Conservation (phyloP, 148 eudicot species). For the Arbutus unedo region DNA sequence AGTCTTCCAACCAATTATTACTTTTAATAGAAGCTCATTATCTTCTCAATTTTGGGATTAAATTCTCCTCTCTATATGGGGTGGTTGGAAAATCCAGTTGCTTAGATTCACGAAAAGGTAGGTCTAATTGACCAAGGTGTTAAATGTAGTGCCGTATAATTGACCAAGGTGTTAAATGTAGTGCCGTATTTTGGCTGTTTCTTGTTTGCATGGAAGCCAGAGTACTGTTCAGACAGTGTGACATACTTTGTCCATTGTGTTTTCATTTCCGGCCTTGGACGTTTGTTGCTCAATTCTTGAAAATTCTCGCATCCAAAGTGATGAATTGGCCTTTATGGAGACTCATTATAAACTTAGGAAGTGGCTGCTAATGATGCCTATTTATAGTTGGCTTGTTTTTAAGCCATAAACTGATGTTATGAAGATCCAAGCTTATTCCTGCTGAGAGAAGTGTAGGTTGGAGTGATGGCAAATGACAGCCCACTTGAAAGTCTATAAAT, state of each 20-base stretch:
- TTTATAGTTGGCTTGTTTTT: background rate
- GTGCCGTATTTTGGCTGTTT: background rate
- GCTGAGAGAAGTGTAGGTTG: background rate
- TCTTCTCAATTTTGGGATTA: background rate
- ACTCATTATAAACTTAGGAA: background rate
- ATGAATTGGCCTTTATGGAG: background rate
- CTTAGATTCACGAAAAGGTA: background rate
- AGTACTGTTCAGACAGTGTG: background rate
- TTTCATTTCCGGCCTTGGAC: background rate
- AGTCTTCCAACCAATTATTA: background rate
- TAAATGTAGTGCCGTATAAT: background rate
- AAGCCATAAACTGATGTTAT: background rate
- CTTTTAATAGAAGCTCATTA: background rate
- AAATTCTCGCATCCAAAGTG: background rate
- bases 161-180: background rate
- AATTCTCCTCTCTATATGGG: background rate
- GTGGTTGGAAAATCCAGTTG: background rate
- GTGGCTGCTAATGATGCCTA: background rate
- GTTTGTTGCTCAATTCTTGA: background rate
- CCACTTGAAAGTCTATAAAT: too few species aligned
- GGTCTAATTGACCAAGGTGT: background rate
- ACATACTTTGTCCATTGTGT: background rate
- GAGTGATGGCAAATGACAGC: background rate
- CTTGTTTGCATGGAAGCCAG: background rate
- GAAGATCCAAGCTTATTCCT: background rate